phyloP scores from a whole-genome alignment of 768 basidiomycete genomes.

The Pleurotus platypus region DNA sequence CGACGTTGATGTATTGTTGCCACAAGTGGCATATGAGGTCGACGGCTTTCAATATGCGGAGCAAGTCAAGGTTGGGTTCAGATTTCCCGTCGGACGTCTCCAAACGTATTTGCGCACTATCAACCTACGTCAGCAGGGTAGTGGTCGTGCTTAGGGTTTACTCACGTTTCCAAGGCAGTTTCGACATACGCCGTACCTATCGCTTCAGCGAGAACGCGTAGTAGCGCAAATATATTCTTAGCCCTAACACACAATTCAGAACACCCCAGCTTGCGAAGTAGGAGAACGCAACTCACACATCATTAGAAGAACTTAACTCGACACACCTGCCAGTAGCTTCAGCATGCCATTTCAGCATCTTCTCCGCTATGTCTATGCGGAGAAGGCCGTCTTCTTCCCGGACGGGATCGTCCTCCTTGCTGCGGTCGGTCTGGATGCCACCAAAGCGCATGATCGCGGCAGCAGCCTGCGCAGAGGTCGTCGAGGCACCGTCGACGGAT shows the following conservation, averaged over 20 bases:
- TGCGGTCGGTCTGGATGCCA: slow-evolving; percentile 59
- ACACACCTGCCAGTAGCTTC: slow-evolving; percentile 94
- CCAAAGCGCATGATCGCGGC: slow-evolving; percentile 89
- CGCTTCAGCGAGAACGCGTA: slow-evolving; percentile 83
- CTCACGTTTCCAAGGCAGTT: slow-evolving; percentile 84
- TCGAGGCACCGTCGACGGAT: slow-evolving; percentile 52
- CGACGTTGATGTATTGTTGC: slow-evolving; percentile 94
- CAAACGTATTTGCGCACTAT: slow-evolving; percentile 66
- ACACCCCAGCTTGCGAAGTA: neutral
- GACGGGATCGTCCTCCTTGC: slow-evolving; percentile 66
- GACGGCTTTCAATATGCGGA: slow-evolving; percentile 63
- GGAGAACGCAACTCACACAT: slow-evolving; percentile 61
- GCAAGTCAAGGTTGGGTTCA: slow-evolving; percentile 73
- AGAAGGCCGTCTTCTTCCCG: slow-evolving; percentile 82
- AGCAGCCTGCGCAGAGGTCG: slow-evolving; percentile 80
- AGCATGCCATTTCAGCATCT: slow-evolving; percentile 96
- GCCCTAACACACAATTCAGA: slow-evolving; percentile 46
- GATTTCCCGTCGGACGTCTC: slow-evolving; percentile 71
- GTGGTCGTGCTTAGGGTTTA: neutral
- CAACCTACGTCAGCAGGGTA: slow-evolving; percentile 3
- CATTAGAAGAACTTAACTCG: slow-evolving; percentile 76
- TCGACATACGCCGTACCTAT: slow-evolving; percentile 84
- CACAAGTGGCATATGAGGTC: slow-evolving; percentile 94
- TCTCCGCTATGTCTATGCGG: slow-evolving; percentile 74
- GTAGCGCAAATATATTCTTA: slow-evolving; percentile 82